Evolutionary conservation across 225 moss, liverwort and hornwort species (phyloP), one percentile per base, ranked within the genome.

Genomic region (Bryum argenteum): DNA sequence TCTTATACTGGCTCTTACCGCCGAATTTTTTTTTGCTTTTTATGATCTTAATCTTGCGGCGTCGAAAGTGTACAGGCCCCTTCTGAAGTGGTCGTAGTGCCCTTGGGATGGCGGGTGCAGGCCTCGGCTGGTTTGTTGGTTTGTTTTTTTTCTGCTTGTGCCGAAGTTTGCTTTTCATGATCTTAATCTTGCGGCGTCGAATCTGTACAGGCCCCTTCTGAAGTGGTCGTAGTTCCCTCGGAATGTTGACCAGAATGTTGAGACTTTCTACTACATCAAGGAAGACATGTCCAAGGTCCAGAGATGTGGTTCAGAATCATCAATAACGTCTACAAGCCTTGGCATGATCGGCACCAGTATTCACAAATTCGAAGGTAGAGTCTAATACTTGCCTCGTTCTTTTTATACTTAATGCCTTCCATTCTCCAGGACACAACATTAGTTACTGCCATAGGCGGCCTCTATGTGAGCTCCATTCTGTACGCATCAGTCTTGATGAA

Each of bases 211-310:
- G n/a, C n/a, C n/a, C n/a, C n/a, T n/a, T n/a, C n/a, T n/a, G n/a
- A n/a, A n/a, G n/a, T n/a, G n/a, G n/a, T n/a, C n/a, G n/a, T n/a
- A n/a, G n/a, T n/a, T n/a, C n/a, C n/a, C n/a, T n/a, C n/a, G n/a
- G n/a, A n/a, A n/a, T n/a, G 74, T 95, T 95, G 72, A 95, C 94
- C 75, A 91, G 75, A 77, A 95, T 92, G 79, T 95, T 95, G 71
- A 95, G 90, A 80, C 94, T 95, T 82, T 95, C 94, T 54, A 95
- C 94, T 16, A 95, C 94, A 81, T 95, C 94, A 69, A 95, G 85
- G 71, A 91, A 95, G 40, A 95, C 94, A 91, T 94, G 84, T 50
- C n/a, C 73, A 79, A 73, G 68, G 63, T 68, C 56, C 73, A 70
- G 68, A 60, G 63, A 57, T 37, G 51, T 9, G 58, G 20, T 68